Base-by-base conservation (phyloP, 1,284 basidiomycete genomes). In the Moesziomyces globuligerus region DNA sequence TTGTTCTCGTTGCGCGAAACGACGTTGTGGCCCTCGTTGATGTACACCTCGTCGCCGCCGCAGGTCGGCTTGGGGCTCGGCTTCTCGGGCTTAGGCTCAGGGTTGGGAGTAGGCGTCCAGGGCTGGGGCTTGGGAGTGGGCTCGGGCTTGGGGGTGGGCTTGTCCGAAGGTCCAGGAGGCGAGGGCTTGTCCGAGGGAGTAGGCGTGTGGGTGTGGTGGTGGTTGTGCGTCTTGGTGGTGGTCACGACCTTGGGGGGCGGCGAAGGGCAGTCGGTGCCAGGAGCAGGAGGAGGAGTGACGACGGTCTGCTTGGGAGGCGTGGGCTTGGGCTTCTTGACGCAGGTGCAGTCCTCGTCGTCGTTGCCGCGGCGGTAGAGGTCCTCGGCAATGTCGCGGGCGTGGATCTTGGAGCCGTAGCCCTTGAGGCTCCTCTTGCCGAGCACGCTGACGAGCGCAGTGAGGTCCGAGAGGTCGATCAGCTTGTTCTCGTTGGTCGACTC, bases 21-120 rank as follows among this genome's bases (percentile, higher is more conserved):
- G 6, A 68, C 64, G 53, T 72, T 72, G 69, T 72, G 64, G n/a
- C 69, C 69, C 29, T 67, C 53, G 52, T 72, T 20, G 55, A 64
- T 36, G 59, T 59, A 72, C 25, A 67, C 64, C 36, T 58, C 48
- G 48, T 40, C 17, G 44, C 13, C 3, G n/a, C 29, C n/a, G 45
- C 69, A 72, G 25, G 42, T 48, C 49, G 32, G 23, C 47, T 55
- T 56, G 45, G 44, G 18, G 13, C 11, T 23, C 29, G 44, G 32
- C 29, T 46, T 11, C n/a, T n/a, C n/a, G 28, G 21, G 18, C 18
- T 28, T 34, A 17, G 52, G 46, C 38, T 43, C 47, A n/a, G 44
- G 45, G 32, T 44, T 42, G 48, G 42, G 26, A 17, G 38, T 37
- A 28, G 50, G 34, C 25, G 11, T n/a, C 15, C 15, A 15, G 10